A percentile compares a stretch with the other conserved stretches of the same genome.
Evolutionary conservation across 2,329 filamentous ascomycete species (phyloP).

Genomic region (Colletotrichum cereale): DNA sequence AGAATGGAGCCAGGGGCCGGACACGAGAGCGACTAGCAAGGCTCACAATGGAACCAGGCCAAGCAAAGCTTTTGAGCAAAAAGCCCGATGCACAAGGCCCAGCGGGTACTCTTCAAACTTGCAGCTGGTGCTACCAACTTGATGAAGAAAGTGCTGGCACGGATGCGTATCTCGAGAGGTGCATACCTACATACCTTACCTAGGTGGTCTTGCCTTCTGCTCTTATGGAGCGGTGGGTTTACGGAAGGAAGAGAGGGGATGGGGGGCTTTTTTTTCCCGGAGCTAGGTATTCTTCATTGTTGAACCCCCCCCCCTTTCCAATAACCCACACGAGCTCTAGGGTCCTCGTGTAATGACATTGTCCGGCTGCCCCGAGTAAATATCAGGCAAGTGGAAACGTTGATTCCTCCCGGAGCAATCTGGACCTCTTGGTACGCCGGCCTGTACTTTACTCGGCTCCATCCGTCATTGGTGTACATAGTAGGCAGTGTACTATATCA

Average conservation of each 20-base stretch:
- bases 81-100: background rate
- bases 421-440: background rate
- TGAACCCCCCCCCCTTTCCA: background rate
- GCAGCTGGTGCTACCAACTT: background rate
- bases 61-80: background rate
- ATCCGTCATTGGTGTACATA: background rate
- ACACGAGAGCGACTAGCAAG: background rate
- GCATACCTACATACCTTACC: background rate
- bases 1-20: background rate
- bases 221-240: background rate
- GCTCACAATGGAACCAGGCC: background rate
- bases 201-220: background rate
- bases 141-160: background rate
- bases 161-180: background rate
- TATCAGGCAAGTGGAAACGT: background rate
- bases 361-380: background rate
- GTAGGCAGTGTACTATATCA: background rate
- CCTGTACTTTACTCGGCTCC: background rate
- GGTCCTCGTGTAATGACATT: background rate
- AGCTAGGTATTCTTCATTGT: background rate
- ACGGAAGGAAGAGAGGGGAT: background rate
- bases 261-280: background rate
- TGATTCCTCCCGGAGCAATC: background rate
- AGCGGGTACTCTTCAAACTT: background rate
- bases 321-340: slow-evolving; percentile 2